A percentile compares a stretch with the other conserved stretches of the same genome.
phyloP scores from a whole-genome alignment of 306 rosid species.

The Dalbergia oliveri region DNA sequence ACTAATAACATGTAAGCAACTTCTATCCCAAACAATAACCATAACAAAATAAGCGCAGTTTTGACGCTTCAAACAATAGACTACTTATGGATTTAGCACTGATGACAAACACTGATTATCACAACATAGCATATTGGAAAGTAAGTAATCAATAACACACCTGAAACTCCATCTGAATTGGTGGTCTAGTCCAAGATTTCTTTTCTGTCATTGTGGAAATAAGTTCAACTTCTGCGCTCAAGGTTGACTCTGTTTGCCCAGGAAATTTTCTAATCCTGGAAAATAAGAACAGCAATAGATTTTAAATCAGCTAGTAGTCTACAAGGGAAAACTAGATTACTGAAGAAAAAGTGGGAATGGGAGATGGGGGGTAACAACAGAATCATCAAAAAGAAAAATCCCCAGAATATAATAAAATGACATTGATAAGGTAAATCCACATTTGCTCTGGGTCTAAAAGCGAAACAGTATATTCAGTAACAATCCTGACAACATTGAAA shows the following conservation, averaged over 20 bases:
- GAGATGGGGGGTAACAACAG: neutral
- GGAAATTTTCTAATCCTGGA: constrained; percentile 92
- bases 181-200: constrained; percentile 96
- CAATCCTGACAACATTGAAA: neutral
- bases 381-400: neutral
- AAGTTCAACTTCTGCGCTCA: constrained; percentile 99
- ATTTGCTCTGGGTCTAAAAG: neutral
- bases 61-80: constrained; percentile 18
- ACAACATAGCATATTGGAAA: constrained; percentile 2
- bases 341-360: neutral
- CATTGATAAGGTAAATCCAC: neutral
- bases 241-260: constrained; percentile 95
- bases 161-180: constrained; percentile 99
- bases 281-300: constrained; percentile 13
- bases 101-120: neutral
- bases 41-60: neutral
- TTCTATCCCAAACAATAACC: constrained; percentile 3
- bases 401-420: neutral
- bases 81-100: constrained; percentile 2
- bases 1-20: constrained; percentile 4
- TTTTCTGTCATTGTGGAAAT: constrained; percentile 94
- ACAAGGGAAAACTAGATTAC: neutral
- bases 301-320: neutral
- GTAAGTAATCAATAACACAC: constrained; percentile 52
- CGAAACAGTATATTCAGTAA: neutral